Evolutionary conservation across 345 rosid species (phyloP).

Genomic region (Citrus trifoliata): DNA sequence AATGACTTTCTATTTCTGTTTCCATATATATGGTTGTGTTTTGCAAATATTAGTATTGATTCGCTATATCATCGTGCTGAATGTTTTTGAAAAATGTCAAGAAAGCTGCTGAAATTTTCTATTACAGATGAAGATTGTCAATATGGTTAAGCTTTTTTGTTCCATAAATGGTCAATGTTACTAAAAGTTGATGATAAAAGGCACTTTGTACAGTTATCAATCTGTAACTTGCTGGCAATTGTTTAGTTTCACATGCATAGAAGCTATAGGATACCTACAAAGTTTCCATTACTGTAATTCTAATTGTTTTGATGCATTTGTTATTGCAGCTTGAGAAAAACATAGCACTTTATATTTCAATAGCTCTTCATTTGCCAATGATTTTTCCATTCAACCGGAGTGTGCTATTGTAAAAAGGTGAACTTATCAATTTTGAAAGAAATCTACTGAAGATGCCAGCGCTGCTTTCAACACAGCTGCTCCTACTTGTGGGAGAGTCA

Average conservation of each 20-base stretch:
- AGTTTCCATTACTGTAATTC: neutral
- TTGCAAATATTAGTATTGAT: neutral
- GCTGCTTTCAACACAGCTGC: constrained; percentile 55
- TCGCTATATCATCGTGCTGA: neutral
- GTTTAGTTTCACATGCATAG: constrained; percentile 1
- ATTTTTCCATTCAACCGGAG: constrained; percentile 3
- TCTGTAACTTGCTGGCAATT: neutral
- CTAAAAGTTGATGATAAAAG: neutral
- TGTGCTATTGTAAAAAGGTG: neutral
- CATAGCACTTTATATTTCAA: constrained; percentile 2
- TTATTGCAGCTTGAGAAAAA: constrained; percentile 8
- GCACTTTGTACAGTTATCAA: neutral
- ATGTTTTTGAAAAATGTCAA: neutral
- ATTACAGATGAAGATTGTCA: neutral
- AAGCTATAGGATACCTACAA: neutral
- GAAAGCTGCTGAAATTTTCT: neutral
- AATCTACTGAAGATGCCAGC: constrained; percentile 40
- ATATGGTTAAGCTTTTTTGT: neutral
- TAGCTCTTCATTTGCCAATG: constrained; percentile 9
- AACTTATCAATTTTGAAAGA: neutral
- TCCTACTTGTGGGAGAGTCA: constrained; percentile 56
- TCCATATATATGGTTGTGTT: neutral
- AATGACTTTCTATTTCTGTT: neutral
- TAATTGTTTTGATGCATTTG: constrained; percentile 5
- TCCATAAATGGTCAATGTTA: neutral